Conservation (phyloP, 1,284 basidiomycete species). For the Stygiomarasmius scandens region DNA sequence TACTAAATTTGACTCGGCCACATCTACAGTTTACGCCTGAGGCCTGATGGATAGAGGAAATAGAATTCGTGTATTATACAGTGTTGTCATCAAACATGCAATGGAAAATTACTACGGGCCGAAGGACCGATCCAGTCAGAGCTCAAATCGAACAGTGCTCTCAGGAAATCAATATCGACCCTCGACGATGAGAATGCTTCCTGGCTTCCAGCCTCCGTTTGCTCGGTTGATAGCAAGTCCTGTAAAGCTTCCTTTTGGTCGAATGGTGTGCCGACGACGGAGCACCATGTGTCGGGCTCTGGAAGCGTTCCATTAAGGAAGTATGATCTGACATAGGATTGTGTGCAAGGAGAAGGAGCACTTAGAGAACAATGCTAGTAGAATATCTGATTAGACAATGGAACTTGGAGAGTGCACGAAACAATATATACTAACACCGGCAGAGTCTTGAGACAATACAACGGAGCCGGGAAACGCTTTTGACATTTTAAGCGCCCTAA, state of each 20-base stretch:
- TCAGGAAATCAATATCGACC: too few relatives aligned
- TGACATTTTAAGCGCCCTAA: constrained; percentile 12
- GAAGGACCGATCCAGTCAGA: too few relatives aligned
- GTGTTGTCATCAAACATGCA: too few relatives aligned
- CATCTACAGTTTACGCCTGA: too few relatives aligned
- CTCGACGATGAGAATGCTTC: too few relatives aligned
- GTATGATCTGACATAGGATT: constrained; percentile 12
- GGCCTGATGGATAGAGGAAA: too few relatives aligned
- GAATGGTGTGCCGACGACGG: constrained; percentile 11
- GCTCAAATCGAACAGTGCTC: too few relatives aligned
- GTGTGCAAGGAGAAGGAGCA: constrained; percentile 17
- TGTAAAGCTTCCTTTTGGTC: not conserved
- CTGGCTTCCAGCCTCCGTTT: too few relatives aligned
- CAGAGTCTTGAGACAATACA: constrained; percentile 16
- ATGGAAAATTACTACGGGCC: too few relatives aligned
- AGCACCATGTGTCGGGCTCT: constrained; percentile 11
- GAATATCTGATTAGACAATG: not conserved
- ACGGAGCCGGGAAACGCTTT: constrained; percentile 15
- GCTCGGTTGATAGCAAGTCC: too few relatives aligned
- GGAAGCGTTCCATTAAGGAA: constrained; percentile 19
- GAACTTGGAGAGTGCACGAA: not conserved
- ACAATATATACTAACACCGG: constrained; percentile 8
- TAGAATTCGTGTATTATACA: too few relatives aligned
- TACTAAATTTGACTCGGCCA: too few relatives aligned
- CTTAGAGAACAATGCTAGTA: constrained; percentile 17